phyloP scores from a whole-genome alignment of 2,329 filamentous ascomycete species.

The Elsinoe necatrix region DNA sequence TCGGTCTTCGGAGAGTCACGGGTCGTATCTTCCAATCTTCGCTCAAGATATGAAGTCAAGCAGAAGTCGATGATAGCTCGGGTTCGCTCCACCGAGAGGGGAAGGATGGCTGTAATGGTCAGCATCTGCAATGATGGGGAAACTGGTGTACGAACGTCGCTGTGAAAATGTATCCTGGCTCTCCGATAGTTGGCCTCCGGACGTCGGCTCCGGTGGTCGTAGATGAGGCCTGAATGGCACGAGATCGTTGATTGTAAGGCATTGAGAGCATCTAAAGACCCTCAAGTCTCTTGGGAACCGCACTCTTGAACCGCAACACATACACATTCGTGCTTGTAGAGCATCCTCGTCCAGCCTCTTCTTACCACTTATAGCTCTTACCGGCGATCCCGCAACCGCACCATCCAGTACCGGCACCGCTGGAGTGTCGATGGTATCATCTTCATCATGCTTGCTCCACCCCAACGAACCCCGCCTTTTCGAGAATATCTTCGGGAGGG shows the following conservation, averaged over 20 bases:
- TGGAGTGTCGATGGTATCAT: constrained; percentile 37
- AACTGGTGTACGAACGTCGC: neutral
- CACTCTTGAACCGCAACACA: constrained; percentile 75
- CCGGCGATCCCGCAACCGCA: constrained; percentile 25
- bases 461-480: constrained; percentile 41
- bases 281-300: constrained; percentile 67
- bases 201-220: neutral
- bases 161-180: neutral
- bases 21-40: constrained; percentile 16
- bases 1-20: constrained; percentile 7
- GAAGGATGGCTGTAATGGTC: constrained; percentile 21
- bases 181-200: neutral
- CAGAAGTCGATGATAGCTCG: constrained; percentile 49
- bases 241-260: constrained; percentile 76
- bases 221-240: constrained; percentile 18
- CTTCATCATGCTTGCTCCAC: constrained; percentile 23
- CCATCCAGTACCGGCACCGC: constrained; percentile 33
- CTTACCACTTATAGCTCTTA: constrained; percentile 25
- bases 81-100: constrained; percentile 54
- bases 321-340: constrained; percentile 64
- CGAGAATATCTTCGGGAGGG: constrained; percentile 64
- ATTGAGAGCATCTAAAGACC: constrained; percentile 75
- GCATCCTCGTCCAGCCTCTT: constrained; percentile 44
- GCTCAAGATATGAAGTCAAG: constrained; percentile 42
- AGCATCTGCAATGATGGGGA: neutral